Percentiles rank a stretch among this genome's conserved stretches.
Evolutionary conservation across 768 basidiomycete genomes (phyloP).

Genomic region (Auriculariales sp.): DNA sequence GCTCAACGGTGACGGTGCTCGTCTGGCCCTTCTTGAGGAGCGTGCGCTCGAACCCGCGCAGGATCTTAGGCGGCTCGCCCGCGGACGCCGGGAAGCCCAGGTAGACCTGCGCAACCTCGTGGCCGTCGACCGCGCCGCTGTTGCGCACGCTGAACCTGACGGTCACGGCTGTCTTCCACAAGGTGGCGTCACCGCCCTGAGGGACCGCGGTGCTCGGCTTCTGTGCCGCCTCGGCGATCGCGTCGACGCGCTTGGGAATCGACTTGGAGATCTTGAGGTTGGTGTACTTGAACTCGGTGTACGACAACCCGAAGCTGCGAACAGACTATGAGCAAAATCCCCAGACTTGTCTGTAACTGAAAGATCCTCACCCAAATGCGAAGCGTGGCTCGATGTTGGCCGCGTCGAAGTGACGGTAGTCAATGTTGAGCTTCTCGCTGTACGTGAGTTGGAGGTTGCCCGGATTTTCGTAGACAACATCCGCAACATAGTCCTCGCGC

Average conservation of each 20-base stretch:
- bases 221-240: slow-evolving; percentile 23
- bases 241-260: slow-evolving; percentile 13
- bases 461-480: slow-evolving; percentile 17
- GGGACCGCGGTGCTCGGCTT: not conserved
- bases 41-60: slow-evolving; percentile 52
- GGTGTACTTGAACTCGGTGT: slow-evolving; percentile 67
- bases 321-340: not conserved
- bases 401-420: slow-evolving; percentile 50
- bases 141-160: slow-evolving; percentile 57
- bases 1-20: slow-evolving; percentile 32
- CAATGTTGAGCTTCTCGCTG: slow-evolving; percentile 26
- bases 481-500: slow-evolving; percentile 41
- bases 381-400: slow-evolving; percentile 28
- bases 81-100: slow-evolving; percentile 47
- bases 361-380: slow-evolving; percentile 47
- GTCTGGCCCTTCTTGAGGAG: slow-evolving; percentile 36
- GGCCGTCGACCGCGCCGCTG: slow-evolving; percentile 44
- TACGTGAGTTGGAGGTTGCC: slow-evolving; percentile 40
- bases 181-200: slow-evolving; percentile 27
- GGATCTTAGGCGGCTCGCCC: slow-evolving; percentile 55
- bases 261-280: slow-evolving; percentile 29
- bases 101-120: slow-evolving; percentile 68
- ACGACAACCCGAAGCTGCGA: slow-evolving; percentile 55
- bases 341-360: not conserved
- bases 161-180: slow-evolving; percentile 43